Percentiles rank a stretch among this genome's conserved stretches.
These are phyloP conservation scores for Colletotrichum spinosum DNA, from an alignment of 2,329 filamentous ascomycete genomes.

Conservation along the genomic window DNA sequence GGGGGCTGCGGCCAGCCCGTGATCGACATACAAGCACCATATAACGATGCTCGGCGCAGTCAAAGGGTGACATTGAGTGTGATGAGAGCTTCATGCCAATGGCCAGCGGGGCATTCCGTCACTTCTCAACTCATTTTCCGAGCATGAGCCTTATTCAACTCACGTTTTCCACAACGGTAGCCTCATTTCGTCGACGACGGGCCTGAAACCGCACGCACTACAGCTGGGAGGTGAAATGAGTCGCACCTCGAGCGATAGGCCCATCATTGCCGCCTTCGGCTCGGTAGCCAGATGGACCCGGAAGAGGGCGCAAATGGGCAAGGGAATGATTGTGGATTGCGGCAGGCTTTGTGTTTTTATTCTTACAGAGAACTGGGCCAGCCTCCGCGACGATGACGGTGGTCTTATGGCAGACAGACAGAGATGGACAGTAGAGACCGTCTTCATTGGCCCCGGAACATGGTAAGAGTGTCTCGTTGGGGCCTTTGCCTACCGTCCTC, in stretches of 20 bases:
- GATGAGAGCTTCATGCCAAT: no score
- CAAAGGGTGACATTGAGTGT: not conserved
- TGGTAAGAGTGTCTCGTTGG: not conserved
- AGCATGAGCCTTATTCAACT: fast-evolving
- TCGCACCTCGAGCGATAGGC: not conserved
- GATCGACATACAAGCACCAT: not conserved
- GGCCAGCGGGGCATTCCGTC: no score
- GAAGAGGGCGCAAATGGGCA: not conserved
- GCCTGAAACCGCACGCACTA: not conserved
- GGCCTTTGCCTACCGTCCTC: no score
- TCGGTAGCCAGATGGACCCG: not conserved
- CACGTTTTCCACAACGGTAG: not conserved
- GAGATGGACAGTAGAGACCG: no score
- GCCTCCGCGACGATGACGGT: constrained; percentile 3
- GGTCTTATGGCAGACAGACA: not conserved
- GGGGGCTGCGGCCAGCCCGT: not conserved
- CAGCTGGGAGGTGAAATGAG: constrained; percentile 1
- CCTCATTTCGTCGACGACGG: constrained; percentile 1
- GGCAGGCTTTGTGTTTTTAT: not conserved
- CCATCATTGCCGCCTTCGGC: constrained; percentile 4
- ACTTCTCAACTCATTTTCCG: fast-evolving
- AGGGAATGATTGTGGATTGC: constrained; percentile 6
- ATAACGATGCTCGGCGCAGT: not conserved
- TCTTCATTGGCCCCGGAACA: not conserved
- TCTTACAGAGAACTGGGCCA: not conserved